Conservation (phyloP, 495 filamentous ascomycete species). For the Hypomontagnella monticulosa region DNA sequence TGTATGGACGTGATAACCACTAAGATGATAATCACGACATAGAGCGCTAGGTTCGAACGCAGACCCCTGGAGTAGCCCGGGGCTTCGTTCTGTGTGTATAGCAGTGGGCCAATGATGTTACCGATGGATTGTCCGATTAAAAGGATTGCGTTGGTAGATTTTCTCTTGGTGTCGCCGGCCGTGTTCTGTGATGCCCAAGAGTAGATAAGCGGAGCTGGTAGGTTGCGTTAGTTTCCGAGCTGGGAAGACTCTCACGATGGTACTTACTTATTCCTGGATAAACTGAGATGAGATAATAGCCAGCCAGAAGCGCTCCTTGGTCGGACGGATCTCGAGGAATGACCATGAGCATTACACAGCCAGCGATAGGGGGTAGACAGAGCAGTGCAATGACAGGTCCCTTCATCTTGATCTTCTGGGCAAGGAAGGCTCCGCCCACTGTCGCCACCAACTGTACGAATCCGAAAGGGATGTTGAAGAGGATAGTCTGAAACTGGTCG, state of each 20-base stretch:
- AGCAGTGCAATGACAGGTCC: slow-evolving; percentile 62
- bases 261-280: slow-evolving; percentile 63
- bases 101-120: slow-evolving; percentile 63
- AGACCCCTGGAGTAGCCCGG: slow-evolving; percentile 65
- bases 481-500: slow-evolving; percentile 65
- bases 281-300: slow-evolving; percentile 71
- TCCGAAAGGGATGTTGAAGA: slow-evolving; percentile 72
- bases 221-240: slow-evolving; percentile 25
- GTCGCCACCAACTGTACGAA: slow-evolving; percentile 68
- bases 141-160: slow-evolving; percentile 65
- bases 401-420: slow-evolving; percentile 64
- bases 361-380: slow-evolving; percentile 66
- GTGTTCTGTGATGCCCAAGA: slow-evolving; percentile 71
- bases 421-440: slow-evolving; percentile 65
- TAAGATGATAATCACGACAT: slow-evolving; percentile 62
- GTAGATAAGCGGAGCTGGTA: slow-evolving; percentile 64
- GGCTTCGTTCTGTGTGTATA: slow-evolving; percentile 64
- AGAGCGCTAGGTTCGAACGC: slow-evolving; percentile 64
- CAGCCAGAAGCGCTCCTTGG: slow-evolving; percentile 62
- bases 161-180: slow-evolving; percentile 71
- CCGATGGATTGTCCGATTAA: slow-evolving; percentile 68
- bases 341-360: slow-evolving; percentile 63
- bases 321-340: slow-evolving; percentile 57
- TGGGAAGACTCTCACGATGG: slow-evolving; percentile 35
- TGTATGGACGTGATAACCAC: slow-evolving; percentile 55